Base-by-base conservation (phyloP, 192 early-diverging fungal species). In the Coemansia sp. region DNA sequence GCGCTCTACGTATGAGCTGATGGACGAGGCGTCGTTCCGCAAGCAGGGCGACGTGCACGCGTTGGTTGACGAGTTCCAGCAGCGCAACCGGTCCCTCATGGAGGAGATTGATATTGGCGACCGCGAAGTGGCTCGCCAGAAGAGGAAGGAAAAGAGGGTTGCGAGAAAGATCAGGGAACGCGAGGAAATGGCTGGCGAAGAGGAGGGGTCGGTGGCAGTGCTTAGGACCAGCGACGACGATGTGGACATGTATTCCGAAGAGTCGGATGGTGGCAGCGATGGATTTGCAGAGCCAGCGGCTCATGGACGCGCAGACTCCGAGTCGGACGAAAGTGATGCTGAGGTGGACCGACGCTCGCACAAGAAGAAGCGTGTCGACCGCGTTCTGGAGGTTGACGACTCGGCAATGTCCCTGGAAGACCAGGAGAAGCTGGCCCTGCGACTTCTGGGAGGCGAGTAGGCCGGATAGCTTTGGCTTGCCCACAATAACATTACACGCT, bases 1-100 rank as follows among this genome's bases (percentile, higher is more conserved):
- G 33, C 73, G 69, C 12, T 83, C 87, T 56, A 58, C 88, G 9
- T 93, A 94, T 59, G 84, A 90, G 73, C 74, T 99, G 52, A 83
- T 95, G 72, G 82, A 87, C 42, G 88, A 96, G 54, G 83, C 83
- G 29, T 86, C 86, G 21, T 98, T 97, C 83, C 87, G 85, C 54
- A 71, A 84, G 44, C 83, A 87, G 60, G 90, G 89, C 33, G 86
- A 86, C 53, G 74, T 93, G 26, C 63, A 77, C 22, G 67, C 74
- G 14, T 86, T 87, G 50, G 85, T 86, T 27, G 66, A 83, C n/a
- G 80, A 86, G 38, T 92, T 89, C 76, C 73, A 97, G 63, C 83
- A 86, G 61, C 84, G 85, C 54, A 81, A 84, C 60, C 81, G 70
- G n/a, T 61, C 62, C 32, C 74, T 80, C 5, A 92, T 98, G 90